A percentile compares a stretch with the other conserved stretches of the same genome.
phyloP scores from a whole-genome alignment of 2,329 filamentous ascomycete species.

The Colletotrichum phormii region DNA sequence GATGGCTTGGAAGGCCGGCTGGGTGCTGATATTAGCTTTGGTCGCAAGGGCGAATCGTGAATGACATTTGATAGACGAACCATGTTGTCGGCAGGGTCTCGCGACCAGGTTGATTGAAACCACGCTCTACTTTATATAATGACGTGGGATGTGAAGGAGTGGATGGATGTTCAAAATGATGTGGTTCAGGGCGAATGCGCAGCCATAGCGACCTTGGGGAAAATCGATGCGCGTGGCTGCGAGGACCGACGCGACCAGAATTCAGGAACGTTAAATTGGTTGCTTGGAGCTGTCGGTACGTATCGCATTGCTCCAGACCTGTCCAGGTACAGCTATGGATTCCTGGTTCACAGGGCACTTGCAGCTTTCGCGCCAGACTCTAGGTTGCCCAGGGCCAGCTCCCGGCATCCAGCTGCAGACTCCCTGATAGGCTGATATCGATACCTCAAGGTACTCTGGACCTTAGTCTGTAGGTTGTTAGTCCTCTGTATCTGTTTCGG shows the following conservation, averaged over 20 bases:
- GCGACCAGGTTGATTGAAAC: not conserved
- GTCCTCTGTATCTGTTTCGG: too few relatives aligned
- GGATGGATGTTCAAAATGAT: not conserved
- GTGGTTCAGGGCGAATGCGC: not conserved
- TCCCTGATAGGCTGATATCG: not conserved
- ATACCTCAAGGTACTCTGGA: too few relatives aligned
- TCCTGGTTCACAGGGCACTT: not conserved
- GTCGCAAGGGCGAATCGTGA: not conserved
- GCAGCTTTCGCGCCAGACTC: not conserved
- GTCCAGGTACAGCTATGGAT: too few relatives aligned
- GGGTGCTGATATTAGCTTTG: conserved; percentile 17
- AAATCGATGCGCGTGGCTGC: not conserved
- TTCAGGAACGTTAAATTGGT: conserved; percentile 2
- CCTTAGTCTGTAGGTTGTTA: too few relatives aligned
- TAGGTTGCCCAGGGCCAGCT: not conserved
- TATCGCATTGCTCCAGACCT: not conserved
- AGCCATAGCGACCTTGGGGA: not conserved
- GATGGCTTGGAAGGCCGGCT: conserved; percentile 83
- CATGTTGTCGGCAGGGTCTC: conserved; percentile 13
- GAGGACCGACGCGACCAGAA: conserved; percentile 2
- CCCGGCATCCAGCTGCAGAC: not conserved
- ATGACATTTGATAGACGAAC: not conserved
- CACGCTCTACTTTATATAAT: not conserved
- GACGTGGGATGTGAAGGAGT: not conserved
- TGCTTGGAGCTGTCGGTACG: not conserved